Evolutionary conservation across 2,329 filamentous ascomycete species (phyloP).

Genomic region (Cladosporium oxysporum): DNA sequence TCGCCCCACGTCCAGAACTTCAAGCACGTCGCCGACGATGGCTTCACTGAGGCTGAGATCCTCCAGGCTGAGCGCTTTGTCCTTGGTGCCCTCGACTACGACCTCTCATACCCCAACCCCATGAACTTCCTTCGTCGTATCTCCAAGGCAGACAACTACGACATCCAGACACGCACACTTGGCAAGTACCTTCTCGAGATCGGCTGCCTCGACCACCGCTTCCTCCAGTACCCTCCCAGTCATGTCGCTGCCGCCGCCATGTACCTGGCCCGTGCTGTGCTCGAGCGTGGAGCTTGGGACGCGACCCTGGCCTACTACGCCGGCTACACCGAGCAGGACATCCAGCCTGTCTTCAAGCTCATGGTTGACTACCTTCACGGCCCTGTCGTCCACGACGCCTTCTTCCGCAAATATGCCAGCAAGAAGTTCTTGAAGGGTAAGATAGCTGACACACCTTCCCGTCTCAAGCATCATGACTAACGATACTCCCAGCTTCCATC

Average conservation of each 20-base stretch:
- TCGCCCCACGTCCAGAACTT: slow-evolving; percentile 98
- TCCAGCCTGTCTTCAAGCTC: slow-evolving; percentile 85
- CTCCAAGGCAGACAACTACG: slow-evolving; percentile 98
- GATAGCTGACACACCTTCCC: slow-evolving; percentile 30
- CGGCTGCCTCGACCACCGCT: slow-evolving; percentile 89
- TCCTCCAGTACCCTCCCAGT: slow-evolving; percentile 86
- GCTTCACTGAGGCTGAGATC: slow-evolving; percentile 93
- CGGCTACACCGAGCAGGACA: slow-evolving; percentile 89
- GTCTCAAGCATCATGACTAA: slow-evolving; percentile 27
- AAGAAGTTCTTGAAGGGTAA: slow-evolving; percentile 99
- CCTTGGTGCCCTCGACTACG: slow-evolving; percentile 87
- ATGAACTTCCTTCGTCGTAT: slow-evolving; percentile 99
- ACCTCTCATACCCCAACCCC: slow-evolving; percentile 97
- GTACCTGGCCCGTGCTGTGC: slow-evolving; percentile 88
- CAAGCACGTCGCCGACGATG: slow-evolving; percentile 93
- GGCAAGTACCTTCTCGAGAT: slow-evolving; percentile 99
- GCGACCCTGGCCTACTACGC: slow-evolving; percentile 85
- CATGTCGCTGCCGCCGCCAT: slow-evolving; percentile 90
- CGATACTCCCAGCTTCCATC: slow-evolving; percentile 69
- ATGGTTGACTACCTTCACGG: slow-evolving; percentile 96
- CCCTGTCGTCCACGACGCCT: slow-evolving; percentile 90
- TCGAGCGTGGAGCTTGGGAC: slow-evolving; percentile 91
- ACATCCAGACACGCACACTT: slow-evolving; percentile 94
- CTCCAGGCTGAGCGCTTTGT: slow-evolving; percentile 96
- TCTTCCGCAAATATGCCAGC: slow-evolving; percentile 99